phyloP scores from a whole-genome alignment of 2,329 filamentous ascomycete genomes.

The Sclerotinia glacialis region DNA sequence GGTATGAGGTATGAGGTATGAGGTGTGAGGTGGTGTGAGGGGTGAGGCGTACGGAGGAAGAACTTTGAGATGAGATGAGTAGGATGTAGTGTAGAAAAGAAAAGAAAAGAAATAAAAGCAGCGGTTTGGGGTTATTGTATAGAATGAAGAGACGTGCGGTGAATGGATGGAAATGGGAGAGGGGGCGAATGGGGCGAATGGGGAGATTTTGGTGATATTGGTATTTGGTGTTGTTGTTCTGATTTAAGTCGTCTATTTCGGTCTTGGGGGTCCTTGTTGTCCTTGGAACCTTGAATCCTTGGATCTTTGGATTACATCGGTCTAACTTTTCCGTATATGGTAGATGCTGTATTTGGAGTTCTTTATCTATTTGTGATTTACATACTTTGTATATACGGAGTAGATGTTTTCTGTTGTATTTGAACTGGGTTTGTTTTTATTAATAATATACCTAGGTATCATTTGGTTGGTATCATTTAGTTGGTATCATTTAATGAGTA shows the following conservation, averaged over 20 bases:
- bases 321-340: neutral
- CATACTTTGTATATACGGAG: no score
- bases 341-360: no score
- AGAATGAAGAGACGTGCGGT: neutral
- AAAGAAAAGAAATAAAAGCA: neutral
- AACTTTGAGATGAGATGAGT: neutral
- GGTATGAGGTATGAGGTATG: neutral
- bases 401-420: neutral
- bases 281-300: neutral
- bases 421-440: neutral
- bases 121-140: neutral
- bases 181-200: neutral
- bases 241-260: conserved; percentile 1
- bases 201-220: neutral
- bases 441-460: neutral
- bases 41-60: neutral
- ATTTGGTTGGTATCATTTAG: no score
- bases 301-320: neutral
- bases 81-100: neutral
- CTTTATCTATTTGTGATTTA: no score
- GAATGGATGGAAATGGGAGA: neutral
- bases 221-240: conserved; percentile 18
- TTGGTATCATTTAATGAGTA: neutral
- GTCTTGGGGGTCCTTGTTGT: neutral
- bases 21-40: neutral